Base-by-base conservation (phyloP, 2,329 filamentous ascomycete genomes). In the Sclerotiophoma versabilis region DNA sequence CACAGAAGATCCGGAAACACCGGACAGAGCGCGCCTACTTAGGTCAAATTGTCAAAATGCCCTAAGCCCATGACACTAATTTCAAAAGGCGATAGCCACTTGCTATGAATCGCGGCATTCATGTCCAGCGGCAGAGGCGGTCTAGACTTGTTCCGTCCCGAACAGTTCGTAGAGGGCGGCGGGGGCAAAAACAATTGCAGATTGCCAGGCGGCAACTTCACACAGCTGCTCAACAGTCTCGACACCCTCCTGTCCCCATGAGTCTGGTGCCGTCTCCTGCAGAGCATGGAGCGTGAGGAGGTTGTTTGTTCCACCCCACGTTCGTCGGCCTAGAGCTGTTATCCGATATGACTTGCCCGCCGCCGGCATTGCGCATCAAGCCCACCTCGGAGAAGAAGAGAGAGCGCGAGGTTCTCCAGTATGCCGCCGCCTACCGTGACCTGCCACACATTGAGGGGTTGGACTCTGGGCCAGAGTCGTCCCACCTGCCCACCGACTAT, bases 381-480 rank as follows among this genome's bases (percentile, higher is more conserved):
- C 44, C 50, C 4, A 26, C 51, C 34, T 49, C 59, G 19, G 62
- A 62, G 36, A 52, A 58, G 43, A 66, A 58, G 38, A 64, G 70
- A 44, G 63, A 70, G 30, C 67, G 64, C 27, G 68, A 71, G 20
- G 63, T 72, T 10, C 51, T 62, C 10, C 51, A 65, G 41, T 72
- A 71, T 39, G 63, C 64, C 33, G 47, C 65, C 25, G 60, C 68
- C 5, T 66, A 69, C 39, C 63, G 59, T 37, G 56, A 68, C 17
- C 59, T 70, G 12, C 63, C 59, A 19, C 52, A 49, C 9, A 57
- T 69, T n/a, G 56, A 63, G 33, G 47, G 45, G 14, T 29, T 56
- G 15, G 51, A 47, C 9, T 14, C 41, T 10, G 39, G 42, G 6
- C 17, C 53, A 27, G 50, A 61, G 10, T 30, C 42, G 9, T 45